These are phyloP conservation scores for Dovyalis caffra DNA, from an alignment of 345 rosid genomes.

Conservation along the genomic window DNA sequence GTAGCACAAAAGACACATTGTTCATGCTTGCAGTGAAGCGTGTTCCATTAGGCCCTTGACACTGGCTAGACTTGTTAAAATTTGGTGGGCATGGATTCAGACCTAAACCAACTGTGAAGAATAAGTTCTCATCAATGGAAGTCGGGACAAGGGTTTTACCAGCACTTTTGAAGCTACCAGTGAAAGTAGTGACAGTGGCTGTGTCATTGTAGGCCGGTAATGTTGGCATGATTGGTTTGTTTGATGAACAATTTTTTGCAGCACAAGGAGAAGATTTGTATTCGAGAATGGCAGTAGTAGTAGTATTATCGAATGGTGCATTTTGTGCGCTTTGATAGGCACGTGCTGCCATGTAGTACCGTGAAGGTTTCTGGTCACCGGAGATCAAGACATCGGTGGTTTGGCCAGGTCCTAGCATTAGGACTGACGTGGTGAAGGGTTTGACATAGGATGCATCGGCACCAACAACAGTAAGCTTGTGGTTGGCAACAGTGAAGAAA, in stretches of 20 bases:
- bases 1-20: slow-evolving; percentile 43
- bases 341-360: slow-evolving; percentile 26
- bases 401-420: slow-evolving; percentile 35
- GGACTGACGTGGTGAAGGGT: slow-evolving; percentile 29
- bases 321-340: slow-evolving; percentile 29
- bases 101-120: slow-evolving; percentile 27
- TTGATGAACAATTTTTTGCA: slow-evolving; percentile 8
- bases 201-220: slow-evolving; percentile 30
- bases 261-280: slow-evolving; percentile 28
- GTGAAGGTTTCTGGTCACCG: slow-evolving; percentile 21
- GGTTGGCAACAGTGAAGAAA: slow-evolving; percentile 31
- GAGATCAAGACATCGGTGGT: slow-evolving; percentile 33
- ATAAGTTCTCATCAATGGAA: slow-evolving; percentile 20
- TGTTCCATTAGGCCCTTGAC: slow-evolving; percentile 35
- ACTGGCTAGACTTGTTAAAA: slow-evolving; percentile 21
- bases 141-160: slow-evolving; percentile 18
- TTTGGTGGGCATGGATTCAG: slow-evolving; percentile 23
- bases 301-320: slow-evolving; percentile 30
- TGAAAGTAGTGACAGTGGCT: slow-evolving; percentile 24
- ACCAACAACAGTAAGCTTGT: slow-evolving; percentile 29
- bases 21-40: slow-evolving; percentile 47
- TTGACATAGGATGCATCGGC: slow-evolving; percentile 30
- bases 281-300: slow-evolving; percentile 30
- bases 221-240: slow-evolving; percentile 27
- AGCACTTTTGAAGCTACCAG: slow-evolving; percentile 18